phyloP scores from a whole-genome alignment of 495 filamentous ascomycete genomes.

The Trichoderma reesei region DNA sequence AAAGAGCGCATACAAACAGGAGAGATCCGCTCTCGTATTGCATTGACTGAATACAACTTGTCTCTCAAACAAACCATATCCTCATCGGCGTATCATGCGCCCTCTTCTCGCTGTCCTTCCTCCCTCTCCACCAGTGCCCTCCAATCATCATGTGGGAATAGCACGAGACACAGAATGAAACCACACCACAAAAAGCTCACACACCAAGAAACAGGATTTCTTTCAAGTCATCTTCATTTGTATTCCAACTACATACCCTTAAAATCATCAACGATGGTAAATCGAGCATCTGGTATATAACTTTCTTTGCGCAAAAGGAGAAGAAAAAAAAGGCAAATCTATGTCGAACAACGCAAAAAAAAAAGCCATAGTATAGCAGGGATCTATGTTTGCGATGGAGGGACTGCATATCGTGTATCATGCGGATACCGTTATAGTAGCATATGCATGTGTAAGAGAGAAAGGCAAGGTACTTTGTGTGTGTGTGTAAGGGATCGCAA shows the following conservation, averaged over 20 bases:
- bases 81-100: no score
- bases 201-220: neutral
- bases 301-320: no score
- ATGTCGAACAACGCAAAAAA: neutral
- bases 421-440: neutral
- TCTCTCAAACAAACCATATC: no score
- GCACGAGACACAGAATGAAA: neutral
- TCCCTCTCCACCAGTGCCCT: no score
- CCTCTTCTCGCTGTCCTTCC: no score
- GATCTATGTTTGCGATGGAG: neutral
- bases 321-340: neutral
- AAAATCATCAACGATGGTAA: neutral
- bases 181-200: neutral
- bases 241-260: neutral
- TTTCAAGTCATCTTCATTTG: neutral
- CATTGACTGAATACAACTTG: no score
- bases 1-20: no score
- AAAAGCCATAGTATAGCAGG: neutral
- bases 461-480: neutral
- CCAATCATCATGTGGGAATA: no score
- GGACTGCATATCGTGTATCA: neutral
- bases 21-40: no score
- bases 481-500: neutral
- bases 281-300: neutral
- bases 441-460: neutral